Percentiles rank a stretch among this genome's conserved stretches.
Conservation (phyloP, 2,329 filamentous ascomycete species). For the Magnaporthiopsis incrustans region DNA sequence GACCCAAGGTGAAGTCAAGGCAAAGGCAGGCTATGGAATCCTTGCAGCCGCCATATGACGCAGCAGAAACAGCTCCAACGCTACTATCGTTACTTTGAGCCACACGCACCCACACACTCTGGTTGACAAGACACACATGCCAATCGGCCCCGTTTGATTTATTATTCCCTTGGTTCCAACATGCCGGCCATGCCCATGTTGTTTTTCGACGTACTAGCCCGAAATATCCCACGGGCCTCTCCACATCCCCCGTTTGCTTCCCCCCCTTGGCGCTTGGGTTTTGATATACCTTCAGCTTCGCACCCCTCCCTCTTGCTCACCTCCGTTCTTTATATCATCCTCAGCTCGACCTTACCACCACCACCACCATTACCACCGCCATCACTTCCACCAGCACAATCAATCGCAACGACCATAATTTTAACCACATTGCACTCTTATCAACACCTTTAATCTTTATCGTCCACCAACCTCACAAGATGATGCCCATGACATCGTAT, state of each 20-base stretch:
- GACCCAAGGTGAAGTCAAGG: neutral
- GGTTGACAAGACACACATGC: slow-evolving; percentile 19
- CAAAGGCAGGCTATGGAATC: slow-evolving; percentile 12
- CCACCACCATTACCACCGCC: neutral
- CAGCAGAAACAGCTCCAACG: slow-evolving; percentile 16
- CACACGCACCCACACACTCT: slow-evolving; percentile 18
- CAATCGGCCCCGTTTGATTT: slow-evolving; percentile 23
- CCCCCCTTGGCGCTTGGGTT: slow-evolving; percentile 13
- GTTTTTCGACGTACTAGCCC: slow-evolving; percentile 2
- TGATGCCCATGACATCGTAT: slow-evolving; percentile 14
- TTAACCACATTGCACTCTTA: neutral
- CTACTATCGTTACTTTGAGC: slow-evolving; percentile 17
- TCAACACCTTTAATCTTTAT: neutral
- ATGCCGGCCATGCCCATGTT: slow-evolving; percentile 15
- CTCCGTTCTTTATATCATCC: slow-evolving; percentile 8
- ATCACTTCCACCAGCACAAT: neutral
- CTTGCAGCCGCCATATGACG: slow-evolving; percentile 25
- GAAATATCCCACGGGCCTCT: slow-evolving; percentile 12
- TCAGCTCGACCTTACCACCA: neutral
- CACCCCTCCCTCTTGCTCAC: slow-evolving; percentile 10
- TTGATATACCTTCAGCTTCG: slow-evolving; percentile 8
- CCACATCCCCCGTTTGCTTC: slow-evolving; percentile 12
- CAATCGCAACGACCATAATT: neutral
- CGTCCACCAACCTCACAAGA: slow-evolving; percentile 6
- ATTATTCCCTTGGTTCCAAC: slow-evolving; percentile 22